Evolutionary conservation across 306 rosid species (phyloP).

Genomic region (Benincasa hispida): DNA sequence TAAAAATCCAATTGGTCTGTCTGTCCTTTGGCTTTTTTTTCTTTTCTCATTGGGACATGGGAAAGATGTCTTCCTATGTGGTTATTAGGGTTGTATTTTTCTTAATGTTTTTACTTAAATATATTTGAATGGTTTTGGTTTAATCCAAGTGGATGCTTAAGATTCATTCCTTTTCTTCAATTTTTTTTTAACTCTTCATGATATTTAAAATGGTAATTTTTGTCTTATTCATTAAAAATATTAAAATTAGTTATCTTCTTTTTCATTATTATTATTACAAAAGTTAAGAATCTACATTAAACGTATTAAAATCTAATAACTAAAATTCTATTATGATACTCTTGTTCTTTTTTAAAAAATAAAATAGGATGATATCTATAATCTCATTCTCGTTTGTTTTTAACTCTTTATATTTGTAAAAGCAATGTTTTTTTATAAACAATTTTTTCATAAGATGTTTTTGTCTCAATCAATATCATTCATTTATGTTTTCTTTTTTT

Average conservation of each 20-base stretch:
- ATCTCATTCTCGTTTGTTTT: background rate
- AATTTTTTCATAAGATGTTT: too few relatives aligned
- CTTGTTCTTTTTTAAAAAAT: background rate
- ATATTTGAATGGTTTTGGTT: background rate
- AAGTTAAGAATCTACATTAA: too few relatives aligned
- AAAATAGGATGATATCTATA: background rate
- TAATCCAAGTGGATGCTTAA: background rate
- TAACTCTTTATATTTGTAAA: too few relatives aligned
- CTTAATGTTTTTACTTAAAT: background rate
- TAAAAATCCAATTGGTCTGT: background rate
- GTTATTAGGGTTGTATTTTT: background rate
- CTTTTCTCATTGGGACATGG: background rate
- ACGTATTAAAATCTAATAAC: background rate
- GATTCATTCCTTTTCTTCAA: background rate
- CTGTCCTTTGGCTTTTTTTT: background rate
- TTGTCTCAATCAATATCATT: too few relatives aligned
- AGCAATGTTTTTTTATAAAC: too few relatives aligned
- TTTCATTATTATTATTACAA: too few relatives aligned
- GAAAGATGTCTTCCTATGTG: background rate
- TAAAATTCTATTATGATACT: background rate
- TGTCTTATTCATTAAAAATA: background rate
- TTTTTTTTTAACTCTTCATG: background rate
- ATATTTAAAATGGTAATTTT: background rate
- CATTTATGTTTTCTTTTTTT: too few relatives aligned
- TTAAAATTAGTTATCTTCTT: too few relatives aligned